Evolutionary conservation across 164 flowering plant genomes (phyloP), one percentile per base, ranked within the genome.

Genomic region (Buxus sempervirens): DNA sequence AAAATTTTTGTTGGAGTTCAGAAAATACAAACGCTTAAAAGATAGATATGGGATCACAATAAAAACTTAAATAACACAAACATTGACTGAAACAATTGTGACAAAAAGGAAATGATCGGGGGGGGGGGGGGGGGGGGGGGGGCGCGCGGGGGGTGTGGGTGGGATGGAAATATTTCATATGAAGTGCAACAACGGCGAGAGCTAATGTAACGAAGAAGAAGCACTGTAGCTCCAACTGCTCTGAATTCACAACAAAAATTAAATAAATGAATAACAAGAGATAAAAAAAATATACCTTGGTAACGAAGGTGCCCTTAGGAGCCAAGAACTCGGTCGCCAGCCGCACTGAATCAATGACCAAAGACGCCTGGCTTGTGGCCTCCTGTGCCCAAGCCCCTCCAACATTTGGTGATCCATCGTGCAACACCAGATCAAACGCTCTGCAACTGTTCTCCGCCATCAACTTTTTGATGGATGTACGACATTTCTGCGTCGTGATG

Each of bases 301-400:
- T 91, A 20, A 94, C 82, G 49, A 94, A 86, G 14, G 77, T 82
- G 7, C 98, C 98, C 58, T 89, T 95, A 0, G 96, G 97, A 13
- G 89, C 85, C 68, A 95, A 73, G 55, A 90, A 83, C 77, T 89
- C 89, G 0, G 90, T 77, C 2, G 98, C 96, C 7, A 95, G 79
- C 82, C 78, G 86, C 1, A 95, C 80, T 0, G 98, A 75, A 68
- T 91, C 97, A 23, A 91, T 82, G 36, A 95, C 98, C 59, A 95
- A 70, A 0, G 98, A 82, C 32, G 88, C 84, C 84, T 91, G 97
- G 26, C 78, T 65, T 41, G 87, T 88, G 8, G 97, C 97, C 78
- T 95, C 98, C 76, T 82, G 85, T 19, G 95, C 82, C 98, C 98
- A 95, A 9, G 96, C 96, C 0, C 98, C 97, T 36, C 98, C 97